Percentiles rank a stretch among this genome's conserved stretches.
Conservation (phyloP, 2,329 filamentous ascomycete genomes). For the Fusarium incarnatum region DNA sequence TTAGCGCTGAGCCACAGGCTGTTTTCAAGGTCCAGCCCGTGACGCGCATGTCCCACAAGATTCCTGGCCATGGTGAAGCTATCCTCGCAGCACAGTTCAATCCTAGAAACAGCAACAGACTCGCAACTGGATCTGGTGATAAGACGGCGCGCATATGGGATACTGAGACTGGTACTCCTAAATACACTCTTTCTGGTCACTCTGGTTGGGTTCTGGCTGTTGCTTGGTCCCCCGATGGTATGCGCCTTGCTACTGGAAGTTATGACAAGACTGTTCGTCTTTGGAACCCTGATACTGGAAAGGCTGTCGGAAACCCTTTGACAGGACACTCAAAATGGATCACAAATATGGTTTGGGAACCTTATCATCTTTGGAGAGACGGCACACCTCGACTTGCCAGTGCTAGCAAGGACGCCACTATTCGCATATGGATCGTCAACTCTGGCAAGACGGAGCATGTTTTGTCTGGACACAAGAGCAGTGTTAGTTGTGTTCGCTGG, state of each 20-base stretch:
- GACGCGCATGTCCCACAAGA: slow-evolving; percentile 87
- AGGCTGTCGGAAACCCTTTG: slow-evolving; percentile 73
- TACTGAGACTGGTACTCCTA: slow-evolving; percentile 89
- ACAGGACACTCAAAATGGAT: slow-evolving; percentile 93
- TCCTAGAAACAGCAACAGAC: slow-evolving; percentile 77
- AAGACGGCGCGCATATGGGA: slow-evolving; percentile 95
- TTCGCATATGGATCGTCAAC: slow-evolving; percentile 87
- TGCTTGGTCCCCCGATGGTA: slow-evolving; percentile 86
- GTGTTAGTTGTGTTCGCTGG: slow-evolving; percentile 92
- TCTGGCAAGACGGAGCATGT: slow-evolving; percentile 83
- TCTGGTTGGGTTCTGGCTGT: slow-evolving; percentile 89
- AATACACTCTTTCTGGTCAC: slow-evolving; percentile 87
- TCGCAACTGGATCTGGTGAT: slow-evolving; percentile 92
- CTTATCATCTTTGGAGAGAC: slow-evolving; percentile 83
- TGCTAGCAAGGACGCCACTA: slow-evolving; percentile 88
- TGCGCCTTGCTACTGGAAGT: slow-evolving; percentile 85
- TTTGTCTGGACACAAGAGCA: slow-evolving; percentile 87
- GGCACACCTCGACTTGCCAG: slow-evolving; percentile 85
- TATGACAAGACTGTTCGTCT: slow-evolving; percentile 94
- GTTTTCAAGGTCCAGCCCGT: slow-evolving; percentile 94
- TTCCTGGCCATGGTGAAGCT: slow-evolving; percentile 90
- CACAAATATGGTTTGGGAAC: slow-evolving; percentile 90
- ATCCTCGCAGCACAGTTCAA: slow-evolving; percentile 91
- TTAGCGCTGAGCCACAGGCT: slow-evolving; percentile 81
- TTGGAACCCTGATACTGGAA: slow-evolving; percentile 88